Base-by-base conservation (phyloP, 2,329 filamentous ascomycete genomes). In the Talaromyces sp. region DNA sequence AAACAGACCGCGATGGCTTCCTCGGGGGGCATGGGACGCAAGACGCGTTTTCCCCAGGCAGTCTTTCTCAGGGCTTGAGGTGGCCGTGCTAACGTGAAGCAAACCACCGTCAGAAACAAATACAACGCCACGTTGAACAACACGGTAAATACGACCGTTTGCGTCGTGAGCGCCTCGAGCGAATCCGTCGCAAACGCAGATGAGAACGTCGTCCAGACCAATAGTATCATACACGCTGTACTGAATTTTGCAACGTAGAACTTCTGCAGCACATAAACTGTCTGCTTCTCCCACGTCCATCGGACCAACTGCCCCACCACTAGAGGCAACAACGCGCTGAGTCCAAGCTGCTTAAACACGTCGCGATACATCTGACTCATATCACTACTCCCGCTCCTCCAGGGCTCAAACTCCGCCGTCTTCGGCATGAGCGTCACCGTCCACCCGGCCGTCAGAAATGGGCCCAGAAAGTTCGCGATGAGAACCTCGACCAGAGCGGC, bases 1-100 rank as follows among this genome's bases (percentile, higher is more conserved):
- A 91, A 91, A 67, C 88, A 90, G 14, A 90, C 84, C 0, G 89
- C 87, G 57, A 91, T 83, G 0, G 88, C 84, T 68, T 90, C 85
- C 63, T 84, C 82, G 40, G 82, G 82, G 0, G 82, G 76, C 71
- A 89, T 65, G 28, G 65, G 67, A 39, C 65, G 67, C 42, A 77
- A 72, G 2, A 75, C 54, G n/a, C 64, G 55, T 14, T 65, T 60
- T 1, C 63, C 66, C 70, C 67, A 71, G 9, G 35, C 25, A 2
- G 60, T 59, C 21, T 65, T 67, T 5, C 60, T 64, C 2, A 75
- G 64, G 2, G 67, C 42, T 7, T 50, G 63, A 0, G 76, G 75
- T 5, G 75, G 76, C 4, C 71, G 80, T 68, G 81, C 84, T 39
- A 80, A 73, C 2, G 82, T 72, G 1, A 81, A 82, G 1, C 85